These are phyloP conservation scores for Zygnema circumcarinatum DNA, from an alignment of 139 green algal species.

Conservation along the genomic window DNA sequence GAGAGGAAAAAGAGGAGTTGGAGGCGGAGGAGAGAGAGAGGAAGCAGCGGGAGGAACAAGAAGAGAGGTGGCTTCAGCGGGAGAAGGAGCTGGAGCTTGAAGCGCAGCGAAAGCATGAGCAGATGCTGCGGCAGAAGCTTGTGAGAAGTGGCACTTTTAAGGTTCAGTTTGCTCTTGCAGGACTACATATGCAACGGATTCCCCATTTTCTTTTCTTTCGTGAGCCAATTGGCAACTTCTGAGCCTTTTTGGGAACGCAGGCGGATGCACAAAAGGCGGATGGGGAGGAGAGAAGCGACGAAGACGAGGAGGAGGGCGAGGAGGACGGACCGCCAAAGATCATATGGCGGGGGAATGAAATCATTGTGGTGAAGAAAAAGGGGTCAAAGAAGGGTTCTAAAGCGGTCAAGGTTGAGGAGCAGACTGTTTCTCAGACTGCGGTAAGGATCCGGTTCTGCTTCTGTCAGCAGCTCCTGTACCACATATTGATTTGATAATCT, in stretches of 20 bases:
- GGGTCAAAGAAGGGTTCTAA: not conserved
- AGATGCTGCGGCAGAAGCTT: not conserved
- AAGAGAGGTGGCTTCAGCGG: not conserved
- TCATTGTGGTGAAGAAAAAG: slow-evolving; percentile 37
- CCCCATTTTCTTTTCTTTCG: not conserved
- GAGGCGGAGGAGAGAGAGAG: slow-evolving; percentile 20
- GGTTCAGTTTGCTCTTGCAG: too few species aligned
- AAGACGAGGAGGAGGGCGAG: slow-evolving; percentile 28
- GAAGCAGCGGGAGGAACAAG: slow-evolving; percentile 19
- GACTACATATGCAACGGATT: too few species aligned
- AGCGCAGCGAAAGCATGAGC: not conserved
- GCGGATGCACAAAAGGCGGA: not conserved
- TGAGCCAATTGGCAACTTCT: not conserved
- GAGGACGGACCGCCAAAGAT: slow-evolving; percentile 33
- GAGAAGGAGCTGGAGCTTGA: slow-evolving; percentile 1
- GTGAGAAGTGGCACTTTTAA: not conserved
- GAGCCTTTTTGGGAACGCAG: not conserved
- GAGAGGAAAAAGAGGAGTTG: not conserved
- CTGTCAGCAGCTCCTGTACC: not conserved
- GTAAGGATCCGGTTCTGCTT: not conserved
- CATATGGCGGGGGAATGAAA: slow-evolving; percentile 50
- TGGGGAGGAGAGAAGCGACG: slow-evolving; percentile 5
- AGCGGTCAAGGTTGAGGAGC: not conserved
- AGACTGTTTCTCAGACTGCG: not conserved
- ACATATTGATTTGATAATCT: not conserved